Percentiles rank a stretch among this genome's conserved stretches.
Evolutionary conservation across 768 basidiomycete genomes (phyloP).

Genomic region (Lentinus tigrinus): DNA sequence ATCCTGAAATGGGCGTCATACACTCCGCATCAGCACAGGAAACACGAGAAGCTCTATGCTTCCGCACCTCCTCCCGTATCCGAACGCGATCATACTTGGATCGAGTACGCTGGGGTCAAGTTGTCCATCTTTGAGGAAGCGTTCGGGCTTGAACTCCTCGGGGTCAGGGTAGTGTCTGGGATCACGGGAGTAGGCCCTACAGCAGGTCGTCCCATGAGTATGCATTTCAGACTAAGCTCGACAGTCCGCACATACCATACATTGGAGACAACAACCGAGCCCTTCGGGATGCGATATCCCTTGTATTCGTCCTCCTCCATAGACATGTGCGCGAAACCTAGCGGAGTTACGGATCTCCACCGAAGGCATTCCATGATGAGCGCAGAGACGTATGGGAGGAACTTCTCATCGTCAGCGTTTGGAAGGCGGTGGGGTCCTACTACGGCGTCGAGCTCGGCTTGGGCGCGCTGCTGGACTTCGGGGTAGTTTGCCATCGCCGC

Average conservation of each 20-base stretch:
- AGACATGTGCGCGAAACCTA: conserved; percentile 14
- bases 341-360: conserved; percentile 18
- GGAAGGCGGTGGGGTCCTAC: conserved; percentile 16
- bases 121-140: neutral
- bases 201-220: neutral
- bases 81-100: neutral
- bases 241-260: neutral
- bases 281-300: conserved; percentile 30
- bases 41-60: too few species aligned
- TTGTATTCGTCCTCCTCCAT: conserved; percentile 28
- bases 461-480: conserved; percentile 24
- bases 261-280: conserved; percentile 24
- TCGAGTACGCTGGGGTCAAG: neutral
- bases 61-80: neutral
- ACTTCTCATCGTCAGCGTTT: conserved; percentile 2
- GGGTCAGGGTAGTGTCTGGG: too few species aligned
- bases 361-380: conserved; percentile 22
- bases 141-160: too few species aligned
- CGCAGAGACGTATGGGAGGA: conserved; percentile 24
- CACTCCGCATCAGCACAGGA: too few species aligned
- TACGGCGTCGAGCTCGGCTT: conserved; percentile 26
- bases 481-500: conserved; percentile 26
- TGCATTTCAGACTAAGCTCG: neutral
- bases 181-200: neutral
- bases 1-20: too few species aligned